These are phyloP conservation scores for Trichoderma guizhouense DNA, from an alignment of 2,329 filamentous ascomycete species.

Conservation along the genomic window DNA sequence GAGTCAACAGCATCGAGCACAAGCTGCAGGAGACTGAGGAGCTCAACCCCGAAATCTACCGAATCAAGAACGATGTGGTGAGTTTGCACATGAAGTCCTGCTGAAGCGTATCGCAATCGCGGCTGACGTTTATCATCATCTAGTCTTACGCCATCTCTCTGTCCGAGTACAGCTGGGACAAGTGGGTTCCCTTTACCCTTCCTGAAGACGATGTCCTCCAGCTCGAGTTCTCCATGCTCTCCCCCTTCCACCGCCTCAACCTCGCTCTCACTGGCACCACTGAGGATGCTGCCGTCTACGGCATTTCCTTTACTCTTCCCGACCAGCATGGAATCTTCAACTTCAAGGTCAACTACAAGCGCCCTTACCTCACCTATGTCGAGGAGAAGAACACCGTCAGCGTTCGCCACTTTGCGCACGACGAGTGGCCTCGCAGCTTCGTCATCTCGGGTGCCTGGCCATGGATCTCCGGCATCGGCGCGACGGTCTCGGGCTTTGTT, in stretches of 20 bases:
- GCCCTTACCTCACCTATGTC: constrained; percentile 82
- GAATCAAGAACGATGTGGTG: constrained; percentile 96
- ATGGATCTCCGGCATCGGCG: constrained; percentile 85
- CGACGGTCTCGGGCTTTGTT: constrained; percentile 80
- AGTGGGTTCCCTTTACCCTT: constrained; percentile 70
- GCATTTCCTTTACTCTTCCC: constrained; percentile 73
- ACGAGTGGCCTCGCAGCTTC: constrained; percentile 92
- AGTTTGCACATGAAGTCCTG: constrained; percentile 38
- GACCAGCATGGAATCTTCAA: constrained; percentile 99
- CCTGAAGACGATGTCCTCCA: constrained; percentile 73
- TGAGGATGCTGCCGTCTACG: constrained; percentile 68
- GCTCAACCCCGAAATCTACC: constrained; percentile 83
- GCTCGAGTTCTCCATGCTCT: constrained; percentile 98
- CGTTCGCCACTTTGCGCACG: constrained; percentile 92
- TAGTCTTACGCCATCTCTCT: constrained; percentile 84
- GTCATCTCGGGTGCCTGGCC: constrained; percentile 89
- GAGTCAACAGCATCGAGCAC: constrained; percentile 80
- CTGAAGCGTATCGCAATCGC: not conserved
- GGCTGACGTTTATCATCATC: not conserved
- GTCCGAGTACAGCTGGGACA: constrained; percentile 76
- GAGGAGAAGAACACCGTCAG: constrained; percentile 96
- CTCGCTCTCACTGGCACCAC: constrained; percentile 59
- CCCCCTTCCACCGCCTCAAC: constrained; percentile 86
- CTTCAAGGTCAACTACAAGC: constrained; percentile 96
- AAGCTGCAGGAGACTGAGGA: constrained; percentile 55